Evolutionary conservation across 352 stramenopile genomes (phyloP).

Genomic region (Phytophthora pistaciae): DNA sequence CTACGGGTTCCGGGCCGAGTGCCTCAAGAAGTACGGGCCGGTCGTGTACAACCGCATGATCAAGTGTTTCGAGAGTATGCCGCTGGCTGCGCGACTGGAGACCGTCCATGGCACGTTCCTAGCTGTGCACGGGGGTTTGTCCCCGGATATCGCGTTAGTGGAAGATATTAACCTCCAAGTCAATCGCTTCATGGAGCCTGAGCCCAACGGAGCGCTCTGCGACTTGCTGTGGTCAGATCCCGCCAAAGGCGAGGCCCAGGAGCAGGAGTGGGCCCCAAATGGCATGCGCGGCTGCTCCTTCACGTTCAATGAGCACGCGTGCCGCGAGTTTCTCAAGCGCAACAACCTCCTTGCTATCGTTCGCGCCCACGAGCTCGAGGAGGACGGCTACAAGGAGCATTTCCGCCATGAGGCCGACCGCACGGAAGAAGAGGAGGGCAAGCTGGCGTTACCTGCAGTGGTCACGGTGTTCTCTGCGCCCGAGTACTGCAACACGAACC

Average conservation of each 20-base stretch:
- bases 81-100: constrained; percentile 68
- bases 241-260: constrained; percentile 85
- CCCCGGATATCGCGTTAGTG: constrained; percentile 70
- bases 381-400: constrained; percentile 81
- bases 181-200: constrained; percentile 83
- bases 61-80: constrained; percentile 88
- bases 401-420: constrained; percentile 43
- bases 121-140: constrained; percentile 79
- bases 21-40: constrained; percentile 83
- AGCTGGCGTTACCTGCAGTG: constrained; percentile 54
- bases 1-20: constrained; percentile 99
- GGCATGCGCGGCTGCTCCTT: constrained; percentile 80
- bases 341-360: constrained; percentile 81
- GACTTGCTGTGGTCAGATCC: constrained; percentile 99
- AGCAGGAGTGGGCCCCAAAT: constrained; percentile 69
- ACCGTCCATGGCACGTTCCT: constrained; percentile 73
- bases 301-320: constrained; percentile 79
- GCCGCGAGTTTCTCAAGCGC: constrained; percentile 66
- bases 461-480: constrained; percentile 88
- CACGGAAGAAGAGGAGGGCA: constrained; percentile 19
- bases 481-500: constrained; percentile 87
- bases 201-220: constrained; percentile 94
- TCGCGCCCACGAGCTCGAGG: constrained; percentile 83
- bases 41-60: constrained; percentile 84
- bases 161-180: constrained; percentile 82